A percentile compares a stretch with the other conserved stretches of the same genome.
Evolutionary conservation across 2,329 filamentous ascomycete genomes (phyloP).

Genomic region (Penicillium sp.): DNA sequence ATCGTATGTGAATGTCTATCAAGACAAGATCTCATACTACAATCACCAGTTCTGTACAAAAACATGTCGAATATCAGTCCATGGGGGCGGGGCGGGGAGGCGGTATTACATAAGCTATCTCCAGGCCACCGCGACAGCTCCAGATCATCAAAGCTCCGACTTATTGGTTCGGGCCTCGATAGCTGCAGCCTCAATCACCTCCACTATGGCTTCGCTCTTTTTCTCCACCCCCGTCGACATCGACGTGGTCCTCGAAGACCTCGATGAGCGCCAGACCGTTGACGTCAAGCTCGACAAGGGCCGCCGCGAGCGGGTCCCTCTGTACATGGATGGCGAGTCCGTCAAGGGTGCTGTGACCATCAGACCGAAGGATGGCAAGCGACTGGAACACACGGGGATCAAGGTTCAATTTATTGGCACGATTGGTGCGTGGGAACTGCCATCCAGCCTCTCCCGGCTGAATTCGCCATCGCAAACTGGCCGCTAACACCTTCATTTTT

Average conservation of each 20-base stretch:
- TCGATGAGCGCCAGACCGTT: conserved; percentile 89
- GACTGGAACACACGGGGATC: conserved; percentile 96
- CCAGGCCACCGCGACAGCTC: conserved; percentile 22
- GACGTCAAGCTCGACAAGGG: conserved; percentile 99
- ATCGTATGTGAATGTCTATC: background rate
- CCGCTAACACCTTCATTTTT: background rate
- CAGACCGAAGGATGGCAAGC: conserved; percentile 94
- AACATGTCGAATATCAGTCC: background rate
- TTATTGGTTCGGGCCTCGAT: conserved; percentile 6
- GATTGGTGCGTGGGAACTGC: conserved; percentile 58
- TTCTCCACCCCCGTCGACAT: conserved; percentile 98
- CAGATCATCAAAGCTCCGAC: conserved; percentile 17
- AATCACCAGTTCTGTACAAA: background rate
- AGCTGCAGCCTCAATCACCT: conserved; percentile 10
- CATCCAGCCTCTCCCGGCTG: background rate
- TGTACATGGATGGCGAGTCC: conserved; percentile 97
- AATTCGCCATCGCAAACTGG: background rate
- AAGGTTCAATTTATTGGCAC: conserved; percentile 99
- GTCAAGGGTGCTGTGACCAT: conserved; percentile 96
- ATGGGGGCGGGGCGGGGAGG: background rate
- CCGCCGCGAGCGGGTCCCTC: conserved; percentile 89
- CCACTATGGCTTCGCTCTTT: conserved; percentile 90
- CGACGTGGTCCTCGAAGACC: conserved; percentile 94
- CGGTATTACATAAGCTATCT: conserved; percentile 8
- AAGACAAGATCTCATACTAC: background rate